Base-by-base conservation (phyloP, 805 yeast genomes). In the Candida peoriensis region DNA sequence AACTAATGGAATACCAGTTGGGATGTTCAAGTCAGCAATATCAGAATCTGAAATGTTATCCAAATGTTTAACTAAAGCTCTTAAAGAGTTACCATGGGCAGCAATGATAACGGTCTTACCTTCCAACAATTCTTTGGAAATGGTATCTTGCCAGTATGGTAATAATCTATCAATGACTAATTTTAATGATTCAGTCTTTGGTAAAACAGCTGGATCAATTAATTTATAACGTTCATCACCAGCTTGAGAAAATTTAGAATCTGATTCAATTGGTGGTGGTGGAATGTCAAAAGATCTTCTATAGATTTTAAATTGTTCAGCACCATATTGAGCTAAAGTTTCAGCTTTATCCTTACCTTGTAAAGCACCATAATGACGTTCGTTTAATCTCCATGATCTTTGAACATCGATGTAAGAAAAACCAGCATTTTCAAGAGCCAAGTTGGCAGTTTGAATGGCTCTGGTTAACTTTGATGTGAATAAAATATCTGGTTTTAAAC, bases 281-380 rank as follows among this genome's bases (percentile, higher is more conserved):
- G 97, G 97, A 39, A 89, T 80, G 62, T 90, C 97, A 63, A 78
- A 89, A 21, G 96, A 87, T 74, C 97, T 84, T 83, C 97, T 86
- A 89, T 93, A 89, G 57, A 81, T 83, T 74, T 78, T 87, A 87
- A 90, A 90, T 71, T 87, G 78, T 65, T 87, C 96, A 56, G 76
- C 68, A 61, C 97, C 97, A 71, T 76, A 89, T 56, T 76, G 66
- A 57, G 78, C 89, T 60, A 88, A 76, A 50, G 96, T 83, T 56
- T 74, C 89, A 53, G 96, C 96, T 75, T 89, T 89, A 76, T 90
- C 94, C 74, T 90, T 88, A 66, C 97, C 97, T 73, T 90, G 97
- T 59, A 89, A 78, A 54, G 87, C 97, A 77, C 97, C 97, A 74
- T 89, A 89, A 70, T 89, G 97, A 77, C 97, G 93, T 75, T 89